phyloP scores from a whole-genome alignment of 441 rosid genomes.

The Metrosideros polymorpha region DNA sequence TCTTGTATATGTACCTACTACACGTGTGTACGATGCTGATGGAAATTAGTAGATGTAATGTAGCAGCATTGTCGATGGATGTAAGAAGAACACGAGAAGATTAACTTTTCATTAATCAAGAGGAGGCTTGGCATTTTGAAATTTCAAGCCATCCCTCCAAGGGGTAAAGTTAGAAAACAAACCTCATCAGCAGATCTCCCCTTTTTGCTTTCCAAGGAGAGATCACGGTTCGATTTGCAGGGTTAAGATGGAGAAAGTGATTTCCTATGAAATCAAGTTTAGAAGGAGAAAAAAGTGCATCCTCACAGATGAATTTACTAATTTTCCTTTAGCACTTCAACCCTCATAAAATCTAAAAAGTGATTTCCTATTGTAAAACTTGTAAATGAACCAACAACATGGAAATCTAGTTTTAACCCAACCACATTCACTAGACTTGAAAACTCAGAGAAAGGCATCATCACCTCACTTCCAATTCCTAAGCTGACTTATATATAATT shows the following conservation, averaged over 20 bases:
- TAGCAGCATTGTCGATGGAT: background rate
- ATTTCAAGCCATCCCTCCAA: background rate
- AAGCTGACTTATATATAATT: background rate
- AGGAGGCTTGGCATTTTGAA: background rate
- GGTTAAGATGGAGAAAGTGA: background rate
- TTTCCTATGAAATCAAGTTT: background rate
- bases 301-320: background rate
- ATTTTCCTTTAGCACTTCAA: constrained; percentile 21
- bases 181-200: background rate
- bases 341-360: background rate
- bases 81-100: background rate
- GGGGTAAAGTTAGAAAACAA: background rate
- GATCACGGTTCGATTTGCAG: background rate
- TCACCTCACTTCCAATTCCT: background rate
- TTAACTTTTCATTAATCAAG: background rate
- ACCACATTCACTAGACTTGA: background rate
- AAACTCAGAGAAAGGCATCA: background rate
- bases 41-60: background rate
- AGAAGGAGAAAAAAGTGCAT: background rate
- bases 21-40: background rate
- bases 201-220: background rate
- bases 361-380: background rate
- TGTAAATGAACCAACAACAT: background rate
- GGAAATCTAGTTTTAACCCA: background rate
- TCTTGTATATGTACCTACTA: too few species aligned